Evolutionary conservation across 306 rosid genomes (phyloP).

Genomic region (Fagus sylvatica): DNA sequence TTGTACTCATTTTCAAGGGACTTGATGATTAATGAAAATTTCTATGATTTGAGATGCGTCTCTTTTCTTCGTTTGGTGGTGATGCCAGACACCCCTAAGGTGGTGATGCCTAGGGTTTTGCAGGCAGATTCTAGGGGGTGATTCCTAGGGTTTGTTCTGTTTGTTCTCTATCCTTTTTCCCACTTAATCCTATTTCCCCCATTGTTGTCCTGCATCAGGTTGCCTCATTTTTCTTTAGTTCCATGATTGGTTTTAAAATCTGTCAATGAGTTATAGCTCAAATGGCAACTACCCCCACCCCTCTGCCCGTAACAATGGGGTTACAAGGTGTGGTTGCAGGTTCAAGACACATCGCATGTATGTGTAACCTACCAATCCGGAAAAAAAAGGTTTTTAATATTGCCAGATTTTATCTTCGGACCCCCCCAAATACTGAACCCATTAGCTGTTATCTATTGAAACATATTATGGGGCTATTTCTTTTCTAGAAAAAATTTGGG

Average conservation of each 20-base stretch:
- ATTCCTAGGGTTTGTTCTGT: neutral
- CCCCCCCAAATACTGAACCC: neutral
- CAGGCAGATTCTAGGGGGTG: too few relatives aligned
- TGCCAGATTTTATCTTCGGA: neutral
- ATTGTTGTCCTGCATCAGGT: too few relatives aligned
- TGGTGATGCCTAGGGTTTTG: too few relatives aligned
- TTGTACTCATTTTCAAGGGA: too few relatives aligned
- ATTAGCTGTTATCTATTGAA: neutral
- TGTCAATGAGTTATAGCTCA: neutral
- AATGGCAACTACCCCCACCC: neutral
- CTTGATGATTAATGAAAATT: too few relatives aligned
- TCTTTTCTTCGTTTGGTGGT: too few relatives aligned
- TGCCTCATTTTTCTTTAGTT: neutral
- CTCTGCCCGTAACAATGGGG: neutral
- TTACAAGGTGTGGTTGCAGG: neutral
- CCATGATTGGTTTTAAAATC: neutral
- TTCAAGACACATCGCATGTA: neutral
- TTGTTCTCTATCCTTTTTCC: too few relatives aligned
- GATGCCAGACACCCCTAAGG: too few relatives aligned
- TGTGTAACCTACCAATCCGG: neutral
- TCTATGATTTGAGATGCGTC: too few relatives aligned
- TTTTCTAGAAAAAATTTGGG: neutral
- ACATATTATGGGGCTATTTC: neutral
- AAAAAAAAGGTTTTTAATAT: neutral
- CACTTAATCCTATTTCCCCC: too few relatives aligned